Base-by-base conservation (phyloP, 768 basidiomycete genomes). In the Kwoniella europaea region DNA sequence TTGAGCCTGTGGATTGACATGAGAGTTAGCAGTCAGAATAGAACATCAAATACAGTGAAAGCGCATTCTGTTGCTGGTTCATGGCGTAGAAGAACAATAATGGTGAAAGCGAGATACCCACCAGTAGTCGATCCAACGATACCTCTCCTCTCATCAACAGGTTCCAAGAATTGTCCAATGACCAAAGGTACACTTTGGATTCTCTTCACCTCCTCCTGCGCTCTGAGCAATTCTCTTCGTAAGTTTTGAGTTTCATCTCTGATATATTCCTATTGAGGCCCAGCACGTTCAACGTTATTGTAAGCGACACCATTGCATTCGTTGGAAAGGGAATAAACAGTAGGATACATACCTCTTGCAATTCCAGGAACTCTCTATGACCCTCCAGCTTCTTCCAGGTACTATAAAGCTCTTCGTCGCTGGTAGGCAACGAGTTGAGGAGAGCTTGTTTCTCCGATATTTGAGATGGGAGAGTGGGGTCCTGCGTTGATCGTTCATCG, bases 121-220 rank as follows among this genome's bases (percentile, higher is more conserved):
- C 84, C 84, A 3, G 97, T 98, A 0, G 97, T 99, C 15, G 92
- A 94, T 59, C 95, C 96, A 20, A 98, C 97, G 75, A 99, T 99
- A 71, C 91, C 94, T 16, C 96, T 94, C 77, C 91, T 90, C 83
- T 98, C 93, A 86, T 99, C 97, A 83, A 99, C 98, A 63, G 97
- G 92, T 86, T 99, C 97, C 44, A 98, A 89, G 86, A 99, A 99
- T 84, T 99, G 97, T 67, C 97, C 97, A 79, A 99, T 99, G 82
- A 99, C 97, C 16, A 99, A 90, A 0, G 97, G 97, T 6, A 99
- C 97, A 64, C 93, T 93, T 85, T 98, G 94, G 83, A 99, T 99
- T 69, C 97, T 92, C 85, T 98, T 97, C 82, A 99, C 97, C 85
- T 99, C 97, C 84, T 99, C 97, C 82, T 99, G 97, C 0, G 97